Conservation (phyloP, 106 monocot genomes). For the Phalaenopsis equestris region DNA sequence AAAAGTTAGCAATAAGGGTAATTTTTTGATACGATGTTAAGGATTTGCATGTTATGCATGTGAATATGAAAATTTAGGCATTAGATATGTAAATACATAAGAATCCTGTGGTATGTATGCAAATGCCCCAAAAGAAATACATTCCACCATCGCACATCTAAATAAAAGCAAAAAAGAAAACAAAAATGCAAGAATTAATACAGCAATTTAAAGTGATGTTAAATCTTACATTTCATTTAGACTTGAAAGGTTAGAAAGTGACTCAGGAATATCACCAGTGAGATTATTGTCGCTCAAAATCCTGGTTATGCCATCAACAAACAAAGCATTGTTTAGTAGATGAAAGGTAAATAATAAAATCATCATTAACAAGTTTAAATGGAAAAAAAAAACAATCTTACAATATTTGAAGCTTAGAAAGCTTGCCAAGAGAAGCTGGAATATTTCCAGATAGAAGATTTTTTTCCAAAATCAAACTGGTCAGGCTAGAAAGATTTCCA, state of each 20-base stretch:
- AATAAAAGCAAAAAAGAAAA: background rate
- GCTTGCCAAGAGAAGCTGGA: conserved; percentile 77
- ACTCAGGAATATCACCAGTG: conserved; percentile 66
- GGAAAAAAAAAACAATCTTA: conserved; percentile 13
- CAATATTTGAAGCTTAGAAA: conserved; percentile 75
- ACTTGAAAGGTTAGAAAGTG: conserved; percentile 53
- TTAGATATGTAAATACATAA: too few relatives aligned
- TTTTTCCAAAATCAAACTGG: conserved; percentile 55
- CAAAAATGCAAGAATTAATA: background rate
- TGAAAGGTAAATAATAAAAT: background rate
- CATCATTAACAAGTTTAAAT: conserved; percentile 9
- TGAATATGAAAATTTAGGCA: too few relatives aligned
- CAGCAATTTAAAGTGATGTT: background rate
- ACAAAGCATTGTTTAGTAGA: background rate
- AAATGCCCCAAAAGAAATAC: background rate
- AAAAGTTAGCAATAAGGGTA: too few relatives aligned
- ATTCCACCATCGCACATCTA: background rate
- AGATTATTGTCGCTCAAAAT: conserved; percentile 75
- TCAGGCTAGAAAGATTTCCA: conserved; percentile 82
- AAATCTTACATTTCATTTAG: conserved; percentile 61
- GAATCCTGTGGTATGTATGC: too few relatives aligned
- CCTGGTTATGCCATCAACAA: conserved; percentile 26
- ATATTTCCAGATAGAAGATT: conserved; percentile 68
- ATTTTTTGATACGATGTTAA: too few relatives aligned
- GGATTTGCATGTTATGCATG: too few relatives aligned